Percentiles rank a stretch among this genome's conserved stretches.
phyloP scores from a whole-genome alignment of 129 eudicot species.

The Pittosporum tobira region DNA sequence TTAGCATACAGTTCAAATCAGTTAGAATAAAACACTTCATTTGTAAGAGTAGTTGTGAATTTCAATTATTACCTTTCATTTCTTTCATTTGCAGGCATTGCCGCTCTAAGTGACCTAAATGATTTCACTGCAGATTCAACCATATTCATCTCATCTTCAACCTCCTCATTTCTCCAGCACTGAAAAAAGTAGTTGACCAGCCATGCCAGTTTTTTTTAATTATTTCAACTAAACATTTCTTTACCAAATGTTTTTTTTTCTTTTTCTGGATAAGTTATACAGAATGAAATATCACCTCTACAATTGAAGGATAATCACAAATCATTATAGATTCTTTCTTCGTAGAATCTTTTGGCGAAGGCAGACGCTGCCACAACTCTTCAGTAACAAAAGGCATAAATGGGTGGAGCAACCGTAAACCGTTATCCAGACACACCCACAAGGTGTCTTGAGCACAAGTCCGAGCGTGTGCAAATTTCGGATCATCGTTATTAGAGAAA shows the following conservation, averaged over 20 bases:
- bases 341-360: constrained; percentile 41
- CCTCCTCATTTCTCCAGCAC: constrained; percentile 61
- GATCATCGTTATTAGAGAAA: constrained; percentile 51
- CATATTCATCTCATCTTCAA: constrained; percentile 65
- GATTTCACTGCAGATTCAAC: constrained; percentile 59
- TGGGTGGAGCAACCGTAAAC: constrained; percentile 78
- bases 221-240: neutral
- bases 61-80: constrained; percentile 44
- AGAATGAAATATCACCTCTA: constrained; percentile 39
- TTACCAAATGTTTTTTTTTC: no score
- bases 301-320: constrained; percentile 55
- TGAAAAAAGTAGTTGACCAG: constrained; percentile 18
- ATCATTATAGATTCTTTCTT: constrained; percentile 77
- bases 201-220: neutral
- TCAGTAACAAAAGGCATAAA: constrained; percentile 94
- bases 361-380: constrained; percentile 96
- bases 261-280: no score
- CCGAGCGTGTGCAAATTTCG: constrained; percentile 30
- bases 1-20: no score
- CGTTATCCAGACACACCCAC: constrained; percentile 85
- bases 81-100: constrained; percentile 55
- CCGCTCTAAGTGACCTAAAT: constrained; percentile 62
- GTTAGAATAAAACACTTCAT: no score
- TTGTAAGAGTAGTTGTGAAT: no score
- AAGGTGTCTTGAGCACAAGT: constrained; percentile 64